Evolutionary conservation across 2,329 filamentous ascomycete species (phyloP).

Genomic region (Alternaria triticimaculans): DNA sequence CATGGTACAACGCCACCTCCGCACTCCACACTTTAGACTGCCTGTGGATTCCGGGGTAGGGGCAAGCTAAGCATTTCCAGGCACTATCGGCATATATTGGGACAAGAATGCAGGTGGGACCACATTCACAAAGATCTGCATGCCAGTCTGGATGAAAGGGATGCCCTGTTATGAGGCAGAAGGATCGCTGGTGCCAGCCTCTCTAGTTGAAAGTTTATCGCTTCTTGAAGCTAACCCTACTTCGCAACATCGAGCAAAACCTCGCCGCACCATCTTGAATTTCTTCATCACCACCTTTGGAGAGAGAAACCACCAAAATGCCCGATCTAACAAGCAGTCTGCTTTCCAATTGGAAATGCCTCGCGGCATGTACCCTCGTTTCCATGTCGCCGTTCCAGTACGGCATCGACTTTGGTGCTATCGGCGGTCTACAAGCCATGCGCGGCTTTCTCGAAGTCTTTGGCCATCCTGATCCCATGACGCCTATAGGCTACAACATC

Average conservation of each 20-base stretch:
- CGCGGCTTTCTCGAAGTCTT: slow-evolving; percentile 55
- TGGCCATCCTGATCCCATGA: slow-evolving; percentile 35
- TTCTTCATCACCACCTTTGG: neutral
- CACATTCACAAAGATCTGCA: slow-evolving; percentile 14
- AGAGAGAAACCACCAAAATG: slow-evolving; percentile 26
- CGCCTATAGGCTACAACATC: slow-evolving; percentile 55
- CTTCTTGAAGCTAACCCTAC: neutral
- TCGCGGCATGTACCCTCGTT: slow-evolving; percentile 57
- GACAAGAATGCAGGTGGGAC: slow-evolving; percentile 1
- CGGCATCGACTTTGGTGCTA: slow-evolving; percentile 60
- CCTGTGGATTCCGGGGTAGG: slow-evolving; percentile 21
- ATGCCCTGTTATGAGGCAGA: neutral
- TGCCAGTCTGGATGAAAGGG: slow-evolving; percentile 1
- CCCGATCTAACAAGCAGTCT: slow-evolving; percentile 36
- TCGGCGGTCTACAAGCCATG: slow-evolving; percentile 61
- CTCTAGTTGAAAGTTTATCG: neutral
- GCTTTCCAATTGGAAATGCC: slow-evolving; percentile 55
- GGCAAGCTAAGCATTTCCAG: slow-evolving; percentile 16
- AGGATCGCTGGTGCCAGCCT: neutral
- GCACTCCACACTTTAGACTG: slow-evolving; percentile 30
- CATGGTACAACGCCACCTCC: slow-evolving; percentile 16
- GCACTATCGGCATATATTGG: slow-evolving; percentile 31
- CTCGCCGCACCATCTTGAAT: neutral
- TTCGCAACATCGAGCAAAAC: neutral
- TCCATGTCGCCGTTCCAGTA: slow-evolving; percentile 61